Conservation (phyloP, 805 yeast genomes). For the Candida saitoana region DNA sequence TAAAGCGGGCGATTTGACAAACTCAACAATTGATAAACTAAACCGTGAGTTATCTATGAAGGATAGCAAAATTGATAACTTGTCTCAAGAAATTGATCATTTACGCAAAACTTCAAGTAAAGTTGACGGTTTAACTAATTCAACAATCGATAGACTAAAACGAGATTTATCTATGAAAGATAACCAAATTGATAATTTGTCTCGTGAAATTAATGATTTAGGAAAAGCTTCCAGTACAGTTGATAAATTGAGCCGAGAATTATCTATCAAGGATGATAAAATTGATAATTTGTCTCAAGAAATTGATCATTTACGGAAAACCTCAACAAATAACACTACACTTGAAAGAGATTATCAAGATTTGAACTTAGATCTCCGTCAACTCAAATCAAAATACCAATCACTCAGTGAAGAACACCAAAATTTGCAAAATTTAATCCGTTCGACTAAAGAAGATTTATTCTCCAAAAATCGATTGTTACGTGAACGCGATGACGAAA, state of each 20-base stretch:
- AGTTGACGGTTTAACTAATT: too few species aligned
- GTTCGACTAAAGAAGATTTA: neutral
- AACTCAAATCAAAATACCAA: slow-evolving; percentile 1
- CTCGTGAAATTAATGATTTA: neutral
- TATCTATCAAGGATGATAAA: neutral
- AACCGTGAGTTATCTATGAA: neutral
- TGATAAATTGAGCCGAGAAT: neutral
- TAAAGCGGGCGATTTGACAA: too few species aligned
- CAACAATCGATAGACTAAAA: too few species aligned
- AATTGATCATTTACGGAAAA: neutral
- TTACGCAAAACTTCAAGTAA: neutral
- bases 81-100: neutral
- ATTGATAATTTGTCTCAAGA: slow-evolving; percentile 1
- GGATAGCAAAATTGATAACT: slow-evolving; percentile 1
- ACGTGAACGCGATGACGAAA: neutral
- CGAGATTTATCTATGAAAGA: too few species aligned
- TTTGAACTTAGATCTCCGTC: neutral
- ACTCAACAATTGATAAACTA: neutral
- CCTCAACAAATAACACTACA: neutral
- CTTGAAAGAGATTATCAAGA: neutral
- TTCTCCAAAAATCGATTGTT: slow-evolving; percentile 2
- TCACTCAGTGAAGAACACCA: neutral
- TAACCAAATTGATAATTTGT: too few species aligned
- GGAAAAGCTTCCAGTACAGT: neutral
- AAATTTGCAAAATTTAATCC: neutral